Percentiles rank a stretch among this genome's conserved stretches.
phyloP scores from a whole-genome alignment of 306 rosid genomes.

The Datisca glomerata region DNA sequence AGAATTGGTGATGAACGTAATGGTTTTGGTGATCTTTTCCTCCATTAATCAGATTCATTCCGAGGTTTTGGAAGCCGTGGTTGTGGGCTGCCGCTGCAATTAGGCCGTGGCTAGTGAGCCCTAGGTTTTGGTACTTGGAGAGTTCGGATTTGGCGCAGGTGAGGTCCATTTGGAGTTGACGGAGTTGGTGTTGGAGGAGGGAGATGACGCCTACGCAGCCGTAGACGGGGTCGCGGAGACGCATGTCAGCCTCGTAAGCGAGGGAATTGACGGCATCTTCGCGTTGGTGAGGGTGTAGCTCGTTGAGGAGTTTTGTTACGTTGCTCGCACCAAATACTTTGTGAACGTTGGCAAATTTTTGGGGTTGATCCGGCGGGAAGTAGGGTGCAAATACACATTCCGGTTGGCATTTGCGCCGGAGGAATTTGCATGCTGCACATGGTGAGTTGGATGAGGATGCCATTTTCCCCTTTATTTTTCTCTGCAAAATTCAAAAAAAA shows the following conservation, averaged over 20 bases:
- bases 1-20: constrained; percentile 52
- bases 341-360: constrained; percentile 86
- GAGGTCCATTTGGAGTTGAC: constrained; percentile 90
- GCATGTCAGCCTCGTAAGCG: constrained; percentile 95
- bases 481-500: too few species aligned
- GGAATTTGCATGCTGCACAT: constrained; percentile 94
- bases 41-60: constrained; percentile 13
- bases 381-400: constrained; percentile 95
- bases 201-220: constrained; percentile 94
- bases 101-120: constrained; percentile 31
- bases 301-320: constrained; percentile 81
- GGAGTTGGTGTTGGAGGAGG: constrained; percentile 87
- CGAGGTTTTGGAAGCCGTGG: constrained; percentile 16
- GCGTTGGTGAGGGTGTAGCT: constrained; percentile 82
- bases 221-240: constrained; percentile 91
- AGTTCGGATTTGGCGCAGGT: constrained; percentile 88
- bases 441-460: constrained; percentile 53
- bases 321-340: constrained; percentile 92
- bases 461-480: constrained; percentile 16
- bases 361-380: constrained; percentile 96
- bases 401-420: constrained; percentile 85
- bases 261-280: constrained; percentile 95
- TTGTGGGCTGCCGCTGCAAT: constrained; percentile 25
- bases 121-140: constrained; percentile 56
- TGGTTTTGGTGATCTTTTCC: constrained; percentile 28